phyloP scores from a whole-genome alignment of 768 basidiomycete genomes.

The Agaricus blazei region DNA sequence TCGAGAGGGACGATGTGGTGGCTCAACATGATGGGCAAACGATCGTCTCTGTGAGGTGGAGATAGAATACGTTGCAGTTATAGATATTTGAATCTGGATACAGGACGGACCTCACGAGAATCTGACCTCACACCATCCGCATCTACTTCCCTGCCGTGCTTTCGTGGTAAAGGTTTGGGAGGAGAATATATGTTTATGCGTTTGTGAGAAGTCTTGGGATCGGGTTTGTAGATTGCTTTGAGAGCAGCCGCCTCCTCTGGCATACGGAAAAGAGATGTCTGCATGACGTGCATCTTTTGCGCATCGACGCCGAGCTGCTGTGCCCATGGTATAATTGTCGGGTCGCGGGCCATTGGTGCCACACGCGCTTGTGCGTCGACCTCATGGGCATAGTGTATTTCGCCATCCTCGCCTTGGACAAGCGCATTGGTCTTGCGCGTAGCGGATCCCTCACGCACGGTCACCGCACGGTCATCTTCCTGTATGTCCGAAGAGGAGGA shows the following conservation, averaged over 20 bases:
- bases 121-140: conserved; percentile 61
- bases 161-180: conserved; percentile 43
- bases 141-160: conserved; percentile 76
- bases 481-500: conserved; percentile 43
- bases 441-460: conserved; percentile 14
- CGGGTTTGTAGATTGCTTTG: conserved; percentile 42
- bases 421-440: conserved; percentile 37
- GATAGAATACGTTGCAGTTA: conserved; percentile 1
- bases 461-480: conserved; percentile 38
- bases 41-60: conserved; percentile 57
- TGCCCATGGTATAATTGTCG: conserved; percentile 65
- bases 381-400: conserved; percentile 42
- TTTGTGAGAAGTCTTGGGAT: conserved; percentile 22
- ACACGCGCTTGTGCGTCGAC: conserved; percentile 32
- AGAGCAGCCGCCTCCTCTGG: conserved; percentile 70
- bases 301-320: conserved; percentile 73
- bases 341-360: conserved; percentile 27
- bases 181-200: conserved; percentile 29
- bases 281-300: conserved; percentile 92
- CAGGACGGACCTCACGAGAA: conserved; percentile 50
- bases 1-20: conserved; percentile 68
- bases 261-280: conserved; percentile 77
- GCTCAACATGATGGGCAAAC: conserved; percentile 70
- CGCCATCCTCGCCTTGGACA: conserved; percentile 51
- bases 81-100: conserved; percentile 3